phyloP scores from a whole-genome alignment of 208 protist species.

The Crithidia expoeki region DNA sequence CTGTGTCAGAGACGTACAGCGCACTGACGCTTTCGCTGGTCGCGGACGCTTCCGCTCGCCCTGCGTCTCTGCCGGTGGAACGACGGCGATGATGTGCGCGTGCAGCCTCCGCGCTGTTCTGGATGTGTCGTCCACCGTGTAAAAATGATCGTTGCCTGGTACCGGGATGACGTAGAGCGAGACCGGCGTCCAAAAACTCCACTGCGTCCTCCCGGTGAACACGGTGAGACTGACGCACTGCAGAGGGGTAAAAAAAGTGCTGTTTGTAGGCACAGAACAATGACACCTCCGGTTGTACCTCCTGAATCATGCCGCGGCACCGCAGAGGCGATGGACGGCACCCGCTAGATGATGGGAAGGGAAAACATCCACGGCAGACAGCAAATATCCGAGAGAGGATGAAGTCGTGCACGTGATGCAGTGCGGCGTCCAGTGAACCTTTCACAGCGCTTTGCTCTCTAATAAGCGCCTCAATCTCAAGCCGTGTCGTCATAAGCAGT shows the following conservation, averaged over 20 bases:
- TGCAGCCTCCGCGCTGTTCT: slow-evolving; percentile 13
- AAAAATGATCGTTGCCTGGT: slow-evolving; percentile 77
- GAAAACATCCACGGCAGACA: slow-evolving; percentile 45
- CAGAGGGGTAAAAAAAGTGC: slow-evolving; percentile 42
- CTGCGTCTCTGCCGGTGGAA: background rate
- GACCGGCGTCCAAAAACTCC: slow-evolving; percentile 60
- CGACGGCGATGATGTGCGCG: background rate
- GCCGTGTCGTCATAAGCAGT: slow-evolving; percentile 30
- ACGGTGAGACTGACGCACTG: background rate
- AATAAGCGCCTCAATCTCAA: slow-evolving; percentile 38
- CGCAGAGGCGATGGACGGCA: slow-evolving; percentile 41
- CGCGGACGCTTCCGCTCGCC: slow-evolving; percentile 22
- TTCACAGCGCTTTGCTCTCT: slow-evolving; percentile 31
- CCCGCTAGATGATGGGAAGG: slow-evolving; percentile 25
- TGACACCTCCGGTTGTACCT: slow-evolving; percentile 60
- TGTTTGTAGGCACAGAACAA: slow-evolving; percentile 48
- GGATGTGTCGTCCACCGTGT: slow-evolving; percentile 24
- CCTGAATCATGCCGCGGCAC: slow-evolving; percentile 87
- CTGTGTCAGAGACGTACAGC: too few species aligned
- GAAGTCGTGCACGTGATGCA: slow-evolving; percentile 33
- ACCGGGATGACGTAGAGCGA: slow-evolving; percentile 83
- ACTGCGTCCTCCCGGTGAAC: slow-evolving; percentile 9
- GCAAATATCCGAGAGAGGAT: slow-evolving; percentile 14
- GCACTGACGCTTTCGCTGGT: slow-evolving; percentile 2
- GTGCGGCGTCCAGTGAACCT: slow-evolving; percentile 35